Base-by-base conservation (phyloP, 2,329 filamentous ascomycete species). In the Colletotrichum sidae region DNA sequence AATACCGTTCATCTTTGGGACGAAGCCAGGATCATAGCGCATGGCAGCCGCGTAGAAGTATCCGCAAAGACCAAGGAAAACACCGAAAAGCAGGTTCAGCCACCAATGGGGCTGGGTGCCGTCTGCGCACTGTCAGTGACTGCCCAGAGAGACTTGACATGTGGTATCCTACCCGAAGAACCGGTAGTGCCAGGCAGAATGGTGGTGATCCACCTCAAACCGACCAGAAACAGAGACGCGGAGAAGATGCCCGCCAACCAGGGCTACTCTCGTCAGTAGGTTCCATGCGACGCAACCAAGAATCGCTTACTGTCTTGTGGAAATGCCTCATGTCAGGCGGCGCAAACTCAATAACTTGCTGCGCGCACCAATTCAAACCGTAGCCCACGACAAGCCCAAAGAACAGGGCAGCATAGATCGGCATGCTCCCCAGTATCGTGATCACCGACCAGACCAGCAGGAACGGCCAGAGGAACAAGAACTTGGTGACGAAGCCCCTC, bases 191-290 rank as follows among this genome's bases (percentile, higher is more conserved):
- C 70, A 0, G 81, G 92, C 54, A 97, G 79, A 45, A 98, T 84
- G 11, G 86, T 86, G 25, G 90, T 86, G 44, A 95, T 70, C 88
- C 93, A 99, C 69, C 91, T 88, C 42, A 92, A 73, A 35, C 90
- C 92, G 4, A 93, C 88, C 82, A 93, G 90, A 74, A 97, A 96
- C 15, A 97, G 78, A 0, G 94, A 92, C 2, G 84, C 94, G 0
- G 94, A 91, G 79, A 99, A 99, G 67, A 99, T 94, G 61, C 96
- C 96, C 0, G 96, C 90, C 70, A 99, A 84, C 85, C 94, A 98
- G 11, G 96, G 95, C 90, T 94, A 33, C 2, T 11, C 8, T 44
- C n/a, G 64, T 73, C 62, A 73, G 69, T 56, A 54, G n/a, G 2
- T 6, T 65, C 41, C 70, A 65, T 67, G n/a, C 70, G 51, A 12